A percentile compares a stretch with the other conserved stretches of the same genome.
These are phyloP conservation scores for Colletotrichum musicola DNA, from an alignment of 2,329 filamentous ascomycete species.

Conservation along the genomic window DNA sequence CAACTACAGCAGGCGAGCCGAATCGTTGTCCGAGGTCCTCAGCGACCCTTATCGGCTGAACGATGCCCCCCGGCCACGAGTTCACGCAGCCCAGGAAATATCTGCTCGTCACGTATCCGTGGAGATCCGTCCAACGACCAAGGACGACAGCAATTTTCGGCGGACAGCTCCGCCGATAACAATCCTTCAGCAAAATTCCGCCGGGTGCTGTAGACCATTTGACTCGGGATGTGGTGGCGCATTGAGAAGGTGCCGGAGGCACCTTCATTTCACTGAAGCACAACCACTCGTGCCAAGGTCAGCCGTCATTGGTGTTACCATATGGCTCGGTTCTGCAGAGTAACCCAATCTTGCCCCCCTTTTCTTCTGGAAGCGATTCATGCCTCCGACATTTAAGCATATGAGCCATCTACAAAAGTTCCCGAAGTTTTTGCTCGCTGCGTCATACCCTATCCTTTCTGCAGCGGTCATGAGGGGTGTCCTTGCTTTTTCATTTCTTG, in stretches of 20 bases:
- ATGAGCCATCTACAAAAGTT: conserved; percentile 12
- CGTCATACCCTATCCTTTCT: background rate
- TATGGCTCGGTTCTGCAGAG: conserved; percentile 10
- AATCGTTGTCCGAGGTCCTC: too few relatives aligned
- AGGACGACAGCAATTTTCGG: too few relatives aligned
- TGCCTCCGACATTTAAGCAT: conserved; percentile 3
- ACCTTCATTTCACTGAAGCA: background rate
- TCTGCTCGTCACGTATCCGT: too few relatives aligned
- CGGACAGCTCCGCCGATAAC: too few relatives aligned
- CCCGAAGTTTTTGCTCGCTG: background rate
- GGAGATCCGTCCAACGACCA: too few relatives aligned
- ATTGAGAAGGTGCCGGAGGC: background rate
- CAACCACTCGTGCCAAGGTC: background rate
- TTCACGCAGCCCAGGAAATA: too few relatives aligned
- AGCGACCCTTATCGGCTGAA: too few relatives aligned
- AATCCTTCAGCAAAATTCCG: too few relatives aligned
- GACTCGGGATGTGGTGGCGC: too few relatives aligned
- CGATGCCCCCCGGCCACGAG: too few relatives aligned
- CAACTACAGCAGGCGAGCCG: too few relatives aligned
- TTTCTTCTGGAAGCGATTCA: conserved; percentile 7
- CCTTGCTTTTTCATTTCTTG: background rate
- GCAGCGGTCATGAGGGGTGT: background rate
- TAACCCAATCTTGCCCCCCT: conserved; percentile 16
- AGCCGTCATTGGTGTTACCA: background rate
- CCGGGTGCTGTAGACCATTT: too few relatives aligned